phyloP scores from a whole-genome alignment of 352 stramenopile genomes.

The Phytophthora constricta region DNA sequence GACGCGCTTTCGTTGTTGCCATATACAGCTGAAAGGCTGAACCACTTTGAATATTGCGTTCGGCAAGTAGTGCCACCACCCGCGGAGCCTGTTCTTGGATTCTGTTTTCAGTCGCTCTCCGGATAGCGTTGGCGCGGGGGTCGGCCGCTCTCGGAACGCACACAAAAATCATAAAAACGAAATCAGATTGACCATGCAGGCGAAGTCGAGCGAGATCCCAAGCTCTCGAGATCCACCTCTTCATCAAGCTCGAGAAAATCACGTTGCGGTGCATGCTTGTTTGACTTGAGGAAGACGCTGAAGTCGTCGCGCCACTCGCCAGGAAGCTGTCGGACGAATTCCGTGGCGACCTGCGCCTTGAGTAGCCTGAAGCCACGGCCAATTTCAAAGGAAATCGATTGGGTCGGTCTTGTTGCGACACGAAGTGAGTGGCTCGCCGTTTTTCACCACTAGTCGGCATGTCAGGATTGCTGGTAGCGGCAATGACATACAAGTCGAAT shows the following conservation, averaged over 20 bases:
- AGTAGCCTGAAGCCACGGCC: neutral
- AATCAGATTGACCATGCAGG: conserved; percentile 11
- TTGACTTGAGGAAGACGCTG: too few relatives aligned
- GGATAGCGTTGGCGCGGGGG: too few relatives aligned
- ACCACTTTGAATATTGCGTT: conserved; percentile 5
- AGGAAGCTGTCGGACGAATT: conserved; percentile 1
- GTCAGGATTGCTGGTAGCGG: conserved; percentile 2
- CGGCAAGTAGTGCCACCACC: conserved; percentile 2
- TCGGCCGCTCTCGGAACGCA: conserved; percentile 9
- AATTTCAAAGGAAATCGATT: neutral
- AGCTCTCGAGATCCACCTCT: neutral
- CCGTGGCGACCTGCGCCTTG: conserved; percentile 2
- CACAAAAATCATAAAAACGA: conserved; percentile 22
- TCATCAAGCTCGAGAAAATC: conserved; percentile 14
- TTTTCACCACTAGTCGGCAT: conserved; percentile 9
- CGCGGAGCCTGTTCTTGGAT: conserved; percentile 14
- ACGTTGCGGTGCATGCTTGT: too few relatives aligned
- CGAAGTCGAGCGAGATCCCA: conserved; percentile 14
- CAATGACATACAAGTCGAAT: neutral
- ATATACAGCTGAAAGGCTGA: conserved; percentile 4
- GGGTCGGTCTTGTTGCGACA: conserved; percentile 4
- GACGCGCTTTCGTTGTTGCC: conserved; percentile 12
- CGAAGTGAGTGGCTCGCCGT: too few relatives aligned
- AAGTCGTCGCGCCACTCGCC: too few relatives aligned
- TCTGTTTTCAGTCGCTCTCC: too few relatives aligned